These are phyloP conservation scores for Talaromyces thailandensis DNA, from an alignment of 495 filamentous ascomycete species.

Conservation along the genomic window DNA sequence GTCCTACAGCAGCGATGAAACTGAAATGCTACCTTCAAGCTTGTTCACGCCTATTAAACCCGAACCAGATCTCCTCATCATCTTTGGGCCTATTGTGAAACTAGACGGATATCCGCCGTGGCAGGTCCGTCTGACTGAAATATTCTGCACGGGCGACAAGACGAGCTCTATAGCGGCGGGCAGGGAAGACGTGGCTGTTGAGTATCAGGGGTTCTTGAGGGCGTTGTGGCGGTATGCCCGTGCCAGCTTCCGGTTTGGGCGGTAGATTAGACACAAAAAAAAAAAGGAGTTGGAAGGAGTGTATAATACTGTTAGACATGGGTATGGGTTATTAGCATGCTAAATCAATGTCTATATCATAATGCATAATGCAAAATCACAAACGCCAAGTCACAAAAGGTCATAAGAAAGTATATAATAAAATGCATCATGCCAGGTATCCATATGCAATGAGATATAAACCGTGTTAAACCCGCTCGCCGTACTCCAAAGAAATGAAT, in stretches of 20 bases:
- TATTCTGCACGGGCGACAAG: constrained; percentile 53
- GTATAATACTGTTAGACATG: neutral
- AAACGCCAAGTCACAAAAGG: neutral
- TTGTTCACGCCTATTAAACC: constrained; percentile 18
- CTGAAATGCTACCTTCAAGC: neutral
- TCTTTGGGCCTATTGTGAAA: constrained; percentile 73
- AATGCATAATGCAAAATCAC: neutral
- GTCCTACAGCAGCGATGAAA: neutral
- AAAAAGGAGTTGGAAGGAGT: neutral
- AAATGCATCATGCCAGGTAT: neutral
- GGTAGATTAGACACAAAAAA: constrained; percentile 33
- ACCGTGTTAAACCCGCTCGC: neutral
- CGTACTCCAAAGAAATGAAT: neutral
- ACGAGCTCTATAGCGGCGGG: constrained; percentile 25
- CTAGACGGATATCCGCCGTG: constrained; percentile 92
- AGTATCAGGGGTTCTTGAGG: constrained; percentile 86
- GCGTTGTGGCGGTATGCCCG: constrained; percentile 76
- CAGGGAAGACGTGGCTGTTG: constrained; percentile 48
- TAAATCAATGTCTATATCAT: neutral
- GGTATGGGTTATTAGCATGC: too few species aligned
- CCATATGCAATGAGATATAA: neutral
- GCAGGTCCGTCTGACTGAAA: constrained; percentile 92
- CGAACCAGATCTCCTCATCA: constrained; percentile 82
- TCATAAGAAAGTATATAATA: neutral
- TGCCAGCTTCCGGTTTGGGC: constrained; percentile 82